Conservation (phyloP, 805 yeast species). For the Pichia gijzeniarum region DNA sequence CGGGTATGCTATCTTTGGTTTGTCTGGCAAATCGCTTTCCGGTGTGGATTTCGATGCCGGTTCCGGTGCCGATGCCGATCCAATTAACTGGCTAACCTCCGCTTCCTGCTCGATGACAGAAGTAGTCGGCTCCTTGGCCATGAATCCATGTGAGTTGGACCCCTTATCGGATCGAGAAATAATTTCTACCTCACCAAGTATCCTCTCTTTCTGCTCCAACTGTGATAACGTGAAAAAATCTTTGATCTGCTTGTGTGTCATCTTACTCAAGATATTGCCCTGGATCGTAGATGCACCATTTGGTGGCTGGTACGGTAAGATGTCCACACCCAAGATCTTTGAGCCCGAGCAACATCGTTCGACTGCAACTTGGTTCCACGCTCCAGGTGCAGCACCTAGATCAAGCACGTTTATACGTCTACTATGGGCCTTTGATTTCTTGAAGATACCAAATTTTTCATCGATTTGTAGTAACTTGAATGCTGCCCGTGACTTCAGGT, state of each 20-base stretch:
- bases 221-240: conserved; percentile 37
- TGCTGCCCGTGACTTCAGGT: conserved; percentile 82
- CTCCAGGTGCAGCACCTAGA: conserved; percentile 90
- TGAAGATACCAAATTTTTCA: conserved; percentile 52
- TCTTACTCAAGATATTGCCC: conserved; percentile 72
- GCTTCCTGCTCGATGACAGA: conserved; percentile 18
- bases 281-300: conserved; percentile 73
- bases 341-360: conserved; percentile 46
- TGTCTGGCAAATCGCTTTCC: neutral
- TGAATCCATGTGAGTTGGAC: no score
- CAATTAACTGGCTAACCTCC: conserved; percentile 10
- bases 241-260: conserved; percentile 53
- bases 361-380: conserved; percentile 85
- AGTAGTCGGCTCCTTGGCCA: conserved; percentile 7
- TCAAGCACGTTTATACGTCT: conserved; percentile 52
- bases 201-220: conserved; percentile 24
- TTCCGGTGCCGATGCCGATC: conserved; percentile 7
- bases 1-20: conserved; percentile 25
- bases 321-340: conserved; percentile 72
- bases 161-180: conserved; percentile 7
- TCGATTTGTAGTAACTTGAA: conserved; percentile 77
- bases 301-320: conserved; percentile 75
- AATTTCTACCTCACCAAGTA: conserved; percentile 17
- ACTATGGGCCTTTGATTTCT: conserved; percentile 3
- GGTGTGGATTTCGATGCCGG: no score